Evolutionary conservation across 2,329 filamentous ascomycete species (phyloP).

Genomic region (Calonectria montana): DNA sequence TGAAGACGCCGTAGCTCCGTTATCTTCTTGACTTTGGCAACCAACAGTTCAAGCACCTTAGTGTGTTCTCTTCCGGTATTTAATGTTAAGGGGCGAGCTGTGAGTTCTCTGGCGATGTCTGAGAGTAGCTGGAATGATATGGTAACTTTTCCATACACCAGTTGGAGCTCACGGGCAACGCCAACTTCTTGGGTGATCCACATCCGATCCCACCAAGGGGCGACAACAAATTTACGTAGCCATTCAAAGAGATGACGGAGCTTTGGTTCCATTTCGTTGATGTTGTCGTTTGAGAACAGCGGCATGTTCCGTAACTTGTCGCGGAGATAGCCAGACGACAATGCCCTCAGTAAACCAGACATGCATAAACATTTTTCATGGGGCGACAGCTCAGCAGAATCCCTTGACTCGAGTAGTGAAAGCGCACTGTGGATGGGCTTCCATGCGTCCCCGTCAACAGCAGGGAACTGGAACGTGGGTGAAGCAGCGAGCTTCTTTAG

Average conservation of each 20-base stretch:
- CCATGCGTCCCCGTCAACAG: conserved; percentile 8
- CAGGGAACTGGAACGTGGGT: conserved; percentile 20
- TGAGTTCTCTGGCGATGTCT: not conserved
- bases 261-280: conserved; percentile 18
- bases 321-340: conserved; percentile 11
- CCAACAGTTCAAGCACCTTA: conserved; percentile 27
- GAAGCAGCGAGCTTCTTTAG: conserved; percentile 19
- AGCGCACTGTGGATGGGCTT: conserved; percentile 8
- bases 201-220: conserved; percentile 38
- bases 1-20: conserved; percentile 26
- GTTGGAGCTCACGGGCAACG: conserved; percentile 26
- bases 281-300: conserved; percentile 7
- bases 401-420: conserved; percentile 12
- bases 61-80: conserved; percentile 11
- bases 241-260: conserved; percentile 32
- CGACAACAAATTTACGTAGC: conserved; percentile 30
- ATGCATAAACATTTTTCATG: conserved; percentile 26
- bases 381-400: not conserved
- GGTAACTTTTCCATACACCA: conserved; percentile 28
- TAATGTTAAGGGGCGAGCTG: not conserved
- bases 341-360: conserved; percentile 21
- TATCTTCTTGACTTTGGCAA: conserved; percentile 25
- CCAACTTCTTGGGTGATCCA: conserved; percentile 37
- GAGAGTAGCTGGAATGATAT: conserved; percentile 23
- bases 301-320: conserved; percentile 3